Evolutionary conservation across 1,139 yeast species (phyloP), one percentile per base, ranked within the genome.

Genomic region (Meyerozyma guilliermondii): DNA sequence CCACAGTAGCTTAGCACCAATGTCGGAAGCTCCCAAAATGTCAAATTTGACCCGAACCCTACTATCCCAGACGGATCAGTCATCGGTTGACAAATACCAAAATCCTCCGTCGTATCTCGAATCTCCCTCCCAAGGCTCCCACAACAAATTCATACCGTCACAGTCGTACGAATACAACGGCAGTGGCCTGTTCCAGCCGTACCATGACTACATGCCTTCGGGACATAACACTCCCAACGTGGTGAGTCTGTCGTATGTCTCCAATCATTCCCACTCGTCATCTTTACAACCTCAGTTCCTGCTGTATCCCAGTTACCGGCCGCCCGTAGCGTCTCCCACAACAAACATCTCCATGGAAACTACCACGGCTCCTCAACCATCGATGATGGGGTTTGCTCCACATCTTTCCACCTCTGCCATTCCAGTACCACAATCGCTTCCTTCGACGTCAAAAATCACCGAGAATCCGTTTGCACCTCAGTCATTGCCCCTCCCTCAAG

Each of bases 171-270:
- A 40, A 5, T 30, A 40, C 27, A 11, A 17, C 27, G 29, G 29
- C 41, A 31, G 16, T 31, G 33, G 17, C 42, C 46, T 7, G 42
- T 43, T 22, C 44, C 38, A 39, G 46, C 36, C 43, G n/a, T 30
- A 23, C 24, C 43, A 30, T 50, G 63, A 64, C 50, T 71, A 66
- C 49, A 65, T 71, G 17, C 76, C 76, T 9, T 59, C 71, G 16
- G 63, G 71, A 40, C 83, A 78, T 54, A 76, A 78, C 54, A 76
- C 82, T 2, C 84, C 83, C 5, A 74, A 74, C 38, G 77, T 68
- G 38, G 72, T 78, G 14, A 68, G 76, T 47, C 63, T 71, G 10
- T 74, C 80, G 4, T 76, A 76, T 54, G 60, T 71, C 10, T 69
- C 76, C 10, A 63, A 63, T 48, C 66, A 64, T 48, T 65, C 73